Evolutionary conservation across 2,329 filamentous ascomycete genomes (phyloP).

Genomic region (Tolypocladium tropicale): DNA sequence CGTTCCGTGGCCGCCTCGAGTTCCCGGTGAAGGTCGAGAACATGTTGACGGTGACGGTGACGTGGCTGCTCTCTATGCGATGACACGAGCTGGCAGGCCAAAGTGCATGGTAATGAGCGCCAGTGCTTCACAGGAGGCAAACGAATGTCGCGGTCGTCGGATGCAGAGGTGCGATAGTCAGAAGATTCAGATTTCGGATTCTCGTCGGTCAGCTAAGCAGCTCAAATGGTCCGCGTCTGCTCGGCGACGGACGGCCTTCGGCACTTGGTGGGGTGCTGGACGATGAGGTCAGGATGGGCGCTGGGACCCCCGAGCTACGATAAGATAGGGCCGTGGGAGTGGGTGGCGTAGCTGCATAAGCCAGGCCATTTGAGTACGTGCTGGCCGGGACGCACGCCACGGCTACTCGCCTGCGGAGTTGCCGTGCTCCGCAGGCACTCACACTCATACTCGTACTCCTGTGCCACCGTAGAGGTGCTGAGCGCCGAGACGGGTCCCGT

Average conservation of each 20-base stretch:
- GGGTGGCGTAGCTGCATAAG: neutral
- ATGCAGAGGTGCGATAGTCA: slow-evolving; percentile 1
- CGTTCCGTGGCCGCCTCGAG: slow-evolving; percentile 76
- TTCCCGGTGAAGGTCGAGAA: slow-evolving; percentile 86
- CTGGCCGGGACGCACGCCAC: neutral
- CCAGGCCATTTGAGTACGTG: neutral
- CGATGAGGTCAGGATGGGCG: slow-evolving; percentile 1
- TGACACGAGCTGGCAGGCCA: neutral
- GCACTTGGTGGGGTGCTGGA: neutral
- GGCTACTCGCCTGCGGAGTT: too few species aligned
- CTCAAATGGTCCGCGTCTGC: neutral
- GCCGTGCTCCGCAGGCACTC: too few species aligned
- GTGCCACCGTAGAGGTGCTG: neutral
- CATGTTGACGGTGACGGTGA: slow-evolving; percentile 42
- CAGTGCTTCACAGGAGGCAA: neutral
- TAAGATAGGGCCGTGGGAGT: slow-evolving; percentile 4
- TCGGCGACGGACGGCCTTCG: neutral
- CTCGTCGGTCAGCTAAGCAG: neutral
- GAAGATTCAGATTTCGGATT: slow-evolving; percentile 6
- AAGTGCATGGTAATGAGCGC: neutral
- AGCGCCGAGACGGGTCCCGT: too few species aligned
- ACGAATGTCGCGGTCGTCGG: neutral
- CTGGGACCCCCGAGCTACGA: slow-evolving; percentile 1
- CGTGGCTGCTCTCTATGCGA: slow-evolving; percentile 1
- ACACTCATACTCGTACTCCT: too few species aligned